Evolutionary conservation across 257 asterid genomes (phyloP).

Genomic region (Scutellaria galericulata): DNA sequence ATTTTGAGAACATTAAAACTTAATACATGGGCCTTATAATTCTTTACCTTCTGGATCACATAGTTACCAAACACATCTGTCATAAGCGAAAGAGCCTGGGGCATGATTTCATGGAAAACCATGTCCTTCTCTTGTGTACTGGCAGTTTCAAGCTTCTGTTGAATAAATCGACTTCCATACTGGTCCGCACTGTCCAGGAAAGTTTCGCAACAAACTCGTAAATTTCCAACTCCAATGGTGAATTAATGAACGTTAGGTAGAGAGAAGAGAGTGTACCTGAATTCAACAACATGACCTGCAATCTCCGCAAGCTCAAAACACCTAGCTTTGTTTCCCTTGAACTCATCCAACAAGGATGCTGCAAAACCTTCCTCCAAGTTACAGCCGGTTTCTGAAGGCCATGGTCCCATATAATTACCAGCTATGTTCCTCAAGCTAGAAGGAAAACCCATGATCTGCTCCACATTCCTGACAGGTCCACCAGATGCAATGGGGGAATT

Average conservation of each 20-base stretch:
- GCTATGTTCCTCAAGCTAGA: constrained; percentile 51
- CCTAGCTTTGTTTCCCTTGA: constrained; percentile 70
- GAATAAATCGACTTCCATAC: constrained; percentile 85
- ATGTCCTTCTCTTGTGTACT: constrained; percentile 67
- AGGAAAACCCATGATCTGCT: constrained; percentile 51
- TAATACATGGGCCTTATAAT: not conserved
- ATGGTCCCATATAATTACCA: constrained; percentile 54
- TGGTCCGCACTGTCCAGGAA: constrained; percentile 73
- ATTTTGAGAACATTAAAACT: constrained; percentile 4
- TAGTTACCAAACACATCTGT: constrained; percentile 91
- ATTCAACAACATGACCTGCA: constrained; percentile 85
- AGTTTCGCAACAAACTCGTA: constrained; percentile 10
- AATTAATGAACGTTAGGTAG: not conserved
- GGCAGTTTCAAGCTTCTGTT: constrained; percentile 85
- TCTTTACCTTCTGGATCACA: constrained; percentile 79
- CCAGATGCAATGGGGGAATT: constrained; percentile 55
- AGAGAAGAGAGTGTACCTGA: constrained; percentile 54
- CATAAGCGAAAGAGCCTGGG: constrained; percentile 74
- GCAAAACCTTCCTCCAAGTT: constrained; percentile 57
- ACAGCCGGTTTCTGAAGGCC: constrained; percentile 58
- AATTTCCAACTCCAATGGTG: not conserved
- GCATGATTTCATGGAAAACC: constrained; percentile 83
- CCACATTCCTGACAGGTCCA: constrained; percentile 55
- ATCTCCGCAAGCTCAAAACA: constrained; percentile 78
- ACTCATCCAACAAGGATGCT: constrained; percentile 71